These are phyloP conservation scores for Iris macrosiphon DNA, from an alignment of 106 monocot genomes.

Conservation along the genomic window DNA sequence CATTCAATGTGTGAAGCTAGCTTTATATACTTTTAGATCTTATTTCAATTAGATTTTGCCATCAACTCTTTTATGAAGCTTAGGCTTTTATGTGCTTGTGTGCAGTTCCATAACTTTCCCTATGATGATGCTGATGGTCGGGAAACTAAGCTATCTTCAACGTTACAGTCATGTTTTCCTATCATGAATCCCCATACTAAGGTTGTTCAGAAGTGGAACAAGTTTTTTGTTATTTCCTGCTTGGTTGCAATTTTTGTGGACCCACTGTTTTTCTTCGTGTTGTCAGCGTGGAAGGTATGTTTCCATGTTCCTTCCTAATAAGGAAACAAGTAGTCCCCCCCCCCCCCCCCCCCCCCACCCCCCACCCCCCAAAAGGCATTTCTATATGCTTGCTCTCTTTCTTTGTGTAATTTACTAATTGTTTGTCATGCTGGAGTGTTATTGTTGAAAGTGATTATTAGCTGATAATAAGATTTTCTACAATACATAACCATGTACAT, in stretches of 20 bases:
- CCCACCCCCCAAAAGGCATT: too few relatives aligned
- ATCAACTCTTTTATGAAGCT: not conserved
- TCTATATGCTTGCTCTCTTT: not conserved
- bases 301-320: not conserved
- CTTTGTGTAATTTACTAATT: not conserved
- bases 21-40: not conserved
- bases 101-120: slow-evolving; percentile 19
- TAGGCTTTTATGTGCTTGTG: not conserved
- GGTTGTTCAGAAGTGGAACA: slow-evolving; percentile 69
- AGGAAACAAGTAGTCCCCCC: not conserved
- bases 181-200: slow-evolving; percentile 70
- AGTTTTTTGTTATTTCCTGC: slow-evolving; percentile 81
- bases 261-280: slow-evolving; percentile 73
- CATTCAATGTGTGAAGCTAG: too few relatives aligned
- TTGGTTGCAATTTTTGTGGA: slow-evolving; percentile 74
- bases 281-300: slow-evolving; percentile 48
- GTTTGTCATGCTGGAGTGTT: too few relatives aligned
- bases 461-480: not conserved
- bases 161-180: slow-evolving; percentile 11
- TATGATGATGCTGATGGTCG: slow-evolving; percentile 16
- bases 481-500: not conserved
- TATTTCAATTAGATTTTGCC: not conserved
- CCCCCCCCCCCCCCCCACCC: too few relatives aligned
- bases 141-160: slow-evolving; percentile 2
- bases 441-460: too few relatives aligned